These are phyloP conservation scores for Jamesozyma piceae DNA, from an alignment of 805 yeast species.

Conservation along the genomic window DNA sequence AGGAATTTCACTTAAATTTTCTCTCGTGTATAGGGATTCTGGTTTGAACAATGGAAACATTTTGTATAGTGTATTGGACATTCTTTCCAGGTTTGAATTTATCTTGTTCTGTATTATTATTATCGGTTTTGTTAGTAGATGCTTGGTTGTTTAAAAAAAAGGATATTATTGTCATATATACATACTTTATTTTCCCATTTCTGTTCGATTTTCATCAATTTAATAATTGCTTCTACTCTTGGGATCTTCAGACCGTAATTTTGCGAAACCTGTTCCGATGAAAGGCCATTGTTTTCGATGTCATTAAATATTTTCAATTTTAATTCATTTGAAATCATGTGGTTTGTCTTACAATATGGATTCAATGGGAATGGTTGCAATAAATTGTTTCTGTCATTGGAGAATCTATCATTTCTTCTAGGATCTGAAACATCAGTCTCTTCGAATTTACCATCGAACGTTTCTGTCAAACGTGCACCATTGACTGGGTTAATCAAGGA, in stretches of 20 bases:
- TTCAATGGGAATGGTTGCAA: conserved; percentile 80
- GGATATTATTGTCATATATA: not conserved
- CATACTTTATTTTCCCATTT: conserved; percentile 41
- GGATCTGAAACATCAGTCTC: not conserved
- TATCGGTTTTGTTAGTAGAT: not conserved
- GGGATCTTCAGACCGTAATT: conserved; percentile 73
- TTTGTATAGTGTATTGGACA: conserved; percentile 55
- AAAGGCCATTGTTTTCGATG: conserved; percentile 40
- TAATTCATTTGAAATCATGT: conserved; percentile 47
- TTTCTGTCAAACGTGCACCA: conserved; percentile 23
- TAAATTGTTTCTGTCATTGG: conserved; percentile 9
- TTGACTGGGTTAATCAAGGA: conserved; percentile 30
- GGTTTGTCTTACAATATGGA: conserved; percentile 56
- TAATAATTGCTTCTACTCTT: conserved; percentile 80
- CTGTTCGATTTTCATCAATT: conserved; percentile 56
- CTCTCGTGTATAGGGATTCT: conserved; percentile 33
- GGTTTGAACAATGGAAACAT: conserved; percentile 71
- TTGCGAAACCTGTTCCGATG: conserved; percentile 67
- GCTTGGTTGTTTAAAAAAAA: not conserved
- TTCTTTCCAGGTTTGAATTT: conserved; percentile 45
- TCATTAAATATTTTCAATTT: conserved; percentile 53
- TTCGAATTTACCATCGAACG: conserved; percentile 14
- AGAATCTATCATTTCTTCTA: conserved; percentile 2
- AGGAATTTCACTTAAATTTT: conserved; percentile 89
- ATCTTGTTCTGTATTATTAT: conserved; percentile 34